Evolutionary conservation across 176 grass and related monocot species (phyloP), one percentile per base, ranked within the genome.

Genomic region (Eremochloa ophiuroides): DNA sequence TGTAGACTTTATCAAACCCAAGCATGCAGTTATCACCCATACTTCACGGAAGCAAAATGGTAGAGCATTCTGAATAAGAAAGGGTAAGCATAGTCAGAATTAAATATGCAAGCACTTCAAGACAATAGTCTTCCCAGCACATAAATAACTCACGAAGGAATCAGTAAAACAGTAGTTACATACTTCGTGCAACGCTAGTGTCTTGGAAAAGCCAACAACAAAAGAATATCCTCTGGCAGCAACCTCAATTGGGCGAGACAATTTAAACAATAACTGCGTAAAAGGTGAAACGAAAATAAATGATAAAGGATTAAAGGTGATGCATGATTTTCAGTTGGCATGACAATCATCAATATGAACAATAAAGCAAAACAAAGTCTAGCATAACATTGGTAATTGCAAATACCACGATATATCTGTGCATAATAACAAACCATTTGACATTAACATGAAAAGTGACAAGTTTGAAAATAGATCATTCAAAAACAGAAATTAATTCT

Each of bases 1-100:
- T 28, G 89, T 95, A 69, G 93, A 91, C 46, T 88, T 91, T 66
- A 99, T 92, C 78, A 99, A 82, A 90, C 80, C 91, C 80, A 93
- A 78, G 72, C 93, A 95, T 74, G 91, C 96, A 80, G 88, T 95
- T 88, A 95, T 91, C 68, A 99, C 96, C 96, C 93, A 99, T 69
- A 91, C 93, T 91, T 99, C 96, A 41, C 91, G 86, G 37, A 99
- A 95, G 80, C 96, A 99, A 93, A 99, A 99, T 69, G 93, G 93
- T 44, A 99, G 91, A 68, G 25, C 62, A 82, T 81, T 99, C 96
- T 99, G 88, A 39, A 78, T 56, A 22, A 66, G 64, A 71, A 88
- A 83, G 59, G 43, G 33, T 87, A 75, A 83, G 77, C 12, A 87
- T 17, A 78, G 43, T 69, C 35, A 69, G 38, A 25, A 47, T 72